Evolutionary conservation across 139 green algal species (phyloP), one percentile per base, ranked within the genome.

Genomic region (Chlamydomonas eustigma): DNA sequence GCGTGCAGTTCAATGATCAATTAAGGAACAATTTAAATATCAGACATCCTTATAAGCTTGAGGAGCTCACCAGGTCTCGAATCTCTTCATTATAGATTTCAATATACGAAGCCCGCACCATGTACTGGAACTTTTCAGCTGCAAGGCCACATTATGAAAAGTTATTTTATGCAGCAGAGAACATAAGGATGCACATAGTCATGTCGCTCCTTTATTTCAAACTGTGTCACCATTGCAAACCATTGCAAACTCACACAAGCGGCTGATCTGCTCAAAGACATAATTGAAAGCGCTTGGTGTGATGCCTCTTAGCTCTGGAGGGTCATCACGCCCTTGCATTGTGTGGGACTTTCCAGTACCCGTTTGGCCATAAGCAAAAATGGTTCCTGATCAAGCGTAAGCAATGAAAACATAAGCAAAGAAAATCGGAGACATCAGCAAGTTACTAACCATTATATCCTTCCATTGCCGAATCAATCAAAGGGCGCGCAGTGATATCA

Each of bases 271-370:
- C 28, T 91, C 82, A 73, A 94, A 96, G 12, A 94, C 84, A 81
- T 94, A 89, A 69, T 86, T 64, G 81, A 93, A 92, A 6, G 88
- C 85, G 73, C 83, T 86, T 22, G 90, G 90, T 67, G 93, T 92
- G 80, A 94, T 92, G 37, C 91, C 91, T 2, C 83, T 77, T 65
- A 88, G 78, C 78, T 91, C 86, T 24, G 81, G 76, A 22, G 80
- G 81, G 5, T 89, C 84, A 0, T 83, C 81, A 50, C 82, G 74
- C 71, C 82, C 84, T 79, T 96, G 91, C 93, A 97, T 97, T 1
- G 93, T 97, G 77, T 91, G 88, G 0, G 92, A 96, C 76, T 97
- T 97, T 71, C 92, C 92, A 3, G 88, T 92, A 68, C 87, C 87
- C 2, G 90, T 94, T 78, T 96, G 91, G 36, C 91, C 91, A 65